phyloP scores from a whole-genome alignment of 2,329 filamentous ascomycete genomes.

The Microdochium nivale region DNA sequence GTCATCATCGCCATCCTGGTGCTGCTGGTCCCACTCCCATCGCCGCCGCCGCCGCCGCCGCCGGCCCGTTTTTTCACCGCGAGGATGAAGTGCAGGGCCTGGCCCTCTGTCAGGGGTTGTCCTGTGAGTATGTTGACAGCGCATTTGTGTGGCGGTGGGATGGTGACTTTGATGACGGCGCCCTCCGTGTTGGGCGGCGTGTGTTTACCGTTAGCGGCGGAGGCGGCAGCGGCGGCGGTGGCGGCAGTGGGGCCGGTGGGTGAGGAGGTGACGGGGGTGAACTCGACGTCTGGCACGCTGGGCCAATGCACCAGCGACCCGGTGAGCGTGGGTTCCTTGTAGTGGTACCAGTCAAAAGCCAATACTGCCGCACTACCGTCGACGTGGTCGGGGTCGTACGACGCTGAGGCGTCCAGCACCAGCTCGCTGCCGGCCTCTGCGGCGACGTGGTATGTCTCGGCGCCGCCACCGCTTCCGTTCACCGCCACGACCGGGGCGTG shows the following conservation, averaged over 20 bases:
- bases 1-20: not conserved
- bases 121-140: not conserved
- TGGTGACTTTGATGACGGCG: not conserved
- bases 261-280: not conserved
- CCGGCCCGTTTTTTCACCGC: too few species aligned
- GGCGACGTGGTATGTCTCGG: not conserved
- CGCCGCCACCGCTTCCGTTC: not conserved
- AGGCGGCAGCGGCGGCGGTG: not conserved
- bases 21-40: too few species aligned
- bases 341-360: not conserved
- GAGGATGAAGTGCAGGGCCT: not conserved
- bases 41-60: too few species aligned
- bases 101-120: not conserved
- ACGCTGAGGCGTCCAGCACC: not conserved
- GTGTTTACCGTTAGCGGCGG: not conserved
- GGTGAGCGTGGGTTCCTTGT: not conserved
- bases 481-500: not conserved
- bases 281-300: not conserved
- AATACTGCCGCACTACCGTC: not conserved
- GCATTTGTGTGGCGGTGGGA: not conserved
- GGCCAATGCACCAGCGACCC: not conserved
- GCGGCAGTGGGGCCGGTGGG: not conserved
- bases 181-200: not conserved
- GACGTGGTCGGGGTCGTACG: not conserved
- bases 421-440: not conserved